Evolutionary conservation across 2,329 filamentous ascomycete species (phyloP).

Genomic region (Atkinsonella hypoxylon): DNA sequence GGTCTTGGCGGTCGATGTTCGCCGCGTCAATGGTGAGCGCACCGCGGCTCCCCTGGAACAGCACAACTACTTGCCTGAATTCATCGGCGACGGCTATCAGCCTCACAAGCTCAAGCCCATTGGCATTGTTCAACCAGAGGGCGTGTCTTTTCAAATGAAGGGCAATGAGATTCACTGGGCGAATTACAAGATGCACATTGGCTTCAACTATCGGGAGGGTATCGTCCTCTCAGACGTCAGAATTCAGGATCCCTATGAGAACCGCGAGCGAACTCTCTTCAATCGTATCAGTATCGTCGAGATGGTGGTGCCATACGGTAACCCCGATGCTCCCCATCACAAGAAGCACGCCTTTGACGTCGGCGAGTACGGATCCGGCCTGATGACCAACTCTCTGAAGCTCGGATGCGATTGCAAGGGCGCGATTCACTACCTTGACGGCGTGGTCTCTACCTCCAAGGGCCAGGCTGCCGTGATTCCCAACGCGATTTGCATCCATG

Average conservation of each 20-base stretch:
- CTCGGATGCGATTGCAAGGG: constrained; percentile 54
- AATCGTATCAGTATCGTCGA: constrained; percentile 57
- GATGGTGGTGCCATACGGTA: constrained; percentile 60
- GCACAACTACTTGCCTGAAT: constrained; percentile 26
- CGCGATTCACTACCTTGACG: constrained; percentile 33
- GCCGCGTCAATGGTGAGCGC: constrained; percentile 32
- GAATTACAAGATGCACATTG: constrained; percentile 59
- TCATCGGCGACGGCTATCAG: constrained; percentile 22
- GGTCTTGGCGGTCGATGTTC: constrained; percentile 31
- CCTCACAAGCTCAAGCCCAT: constrained; percentile 25
- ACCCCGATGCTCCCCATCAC: constrained; percentile 50
- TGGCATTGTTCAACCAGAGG: constrained; percentile 27
- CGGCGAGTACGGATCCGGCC: constrained; percentile 53
- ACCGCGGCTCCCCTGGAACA: constrained; percentile 30
- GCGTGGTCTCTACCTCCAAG: constrained; percentile 21
- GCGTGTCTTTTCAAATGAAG: constrained; percentile 33
- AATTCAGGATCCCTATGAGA: constrained; percentile 40
- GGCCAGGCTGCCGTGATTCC: constrained; percentile 59
- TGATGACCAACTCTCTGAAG: constrained; percentile 53
- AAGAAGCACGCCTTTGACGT: constrained; percentile 60
- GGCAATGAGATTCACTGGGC: constrained; percentile 43
- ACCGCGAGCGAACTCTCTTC: constrained; percentile 43
- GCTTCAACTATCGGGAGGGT: constrained; percentile 61
- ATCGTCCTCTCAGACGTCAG: constrained; percentile 57
- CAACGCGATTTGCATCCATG: constrained; percentile 26